Evolutionary conservation across 2,329 filamentous ascomycete genomes (phyloP).

Genomic region (Microdochium paspali): DNA sequence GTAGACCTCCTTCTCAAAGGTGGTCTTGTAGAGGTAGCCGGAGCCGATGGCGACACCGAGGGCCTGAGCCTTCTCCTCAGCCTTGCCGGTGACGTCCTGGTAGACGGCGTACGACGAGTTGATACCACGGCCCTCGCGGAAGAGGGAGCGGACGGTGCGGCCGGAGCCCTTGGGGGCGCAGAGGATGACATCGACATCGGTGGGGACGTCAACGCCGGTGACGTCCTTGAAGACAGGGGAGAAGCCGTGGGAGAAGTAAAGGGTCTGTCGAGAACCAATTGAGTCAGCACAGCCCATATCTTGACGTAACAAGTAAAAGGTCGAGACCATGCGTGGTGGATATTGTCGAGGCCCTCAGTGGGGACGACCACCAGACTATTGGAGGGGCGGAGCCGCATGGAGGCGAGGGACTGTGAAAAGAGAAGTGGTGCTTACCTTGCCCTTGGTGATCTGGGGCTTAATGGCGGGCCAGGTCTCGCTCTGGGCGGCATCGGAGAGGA

Average conservation of each 20-base stretch:
- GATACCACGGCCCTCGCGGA: constrained; percentile 98
- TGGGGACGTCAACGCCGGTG: constrained; percentile 96
- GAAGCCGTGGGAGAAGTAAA: constrained; percentile 99
- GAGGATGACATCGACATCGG: constrained; percentile 97
- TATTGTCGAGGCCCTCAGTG: neutral
- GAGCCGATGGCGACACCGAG: constrained; percentile 94
- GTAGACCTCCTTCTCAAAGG: constrained; percentile 99
- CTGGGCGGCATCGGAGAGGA: constrained; percentile 95
- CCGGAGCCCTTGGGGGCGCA: constrained; percentile 98
- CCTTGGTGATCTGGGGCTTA: constrained; percentile 97
- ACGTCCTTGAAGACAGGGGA: constrained; percentile 99
- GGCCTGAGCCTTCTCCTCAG: constrained; percentile 94
- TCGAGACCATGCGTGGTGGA: neutral
- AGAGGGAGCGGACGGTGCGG: constrained; percentile 95
- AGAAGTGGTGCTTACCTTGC: constrained; percentile 59
- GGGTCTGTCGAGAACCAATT: constrained; percentile 50
- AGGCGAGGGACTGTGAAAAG: constrained; percentile 1
- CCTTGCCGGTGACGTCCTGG: constrained; percentile 97
- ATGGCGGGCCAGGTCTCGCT: constrained; percentile 97
- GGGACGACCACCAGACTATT: neutral
- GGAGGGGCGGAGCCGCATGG: neutral
- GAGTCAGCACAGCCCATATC: neutral
- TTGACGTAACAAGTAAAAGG: neutral
- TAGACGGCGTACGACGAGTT: constrained; percentile 98
- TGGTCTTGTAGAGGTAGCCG: constrained; percentile 99